phyloP scores from a whole-genome alignment of 1,139 yeast species.

The Candida glucosophila region DNA sequence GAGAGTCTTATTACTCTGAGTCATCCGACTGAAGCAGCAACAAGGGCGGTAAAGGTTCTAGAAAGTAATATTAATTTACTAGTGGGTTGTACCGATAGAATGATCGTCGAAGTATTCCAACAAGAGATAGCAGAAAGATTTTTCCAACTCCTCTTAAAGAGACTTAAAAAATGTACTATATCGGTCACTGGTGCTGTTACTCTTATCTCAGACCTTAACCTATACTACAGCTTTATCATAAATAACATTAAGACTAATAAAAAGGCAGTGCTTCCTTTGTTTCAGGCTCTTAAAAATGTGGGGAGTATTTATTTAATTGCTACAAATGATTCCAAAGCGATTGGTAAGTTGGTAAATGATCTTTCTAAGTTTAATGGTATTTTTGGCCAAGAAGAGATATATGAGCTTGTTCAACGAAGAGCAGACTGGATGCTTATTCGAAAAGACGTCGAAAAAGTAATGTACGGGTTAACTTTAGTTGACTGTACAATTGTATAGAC shows the following conservation, averaged over 20 bases:
- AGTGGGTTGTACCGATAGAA: slow-evolving; percentile 78
- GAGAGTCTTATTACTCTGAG: slow-evolving; percentile 8
- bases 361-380: slow-evolving; percentile 82
- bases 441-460: slow-evolving; percentile 82
- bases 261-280: slow-evolving; percentile 63
- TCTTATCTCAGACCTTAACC: slow-evolving; percentile 66
- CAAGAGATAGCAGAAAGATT: slow-evolving; percentile 90
- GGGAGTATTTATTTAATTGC: slow-evolving; percentile 78
- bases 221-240: slow-evolving; percentile 63
- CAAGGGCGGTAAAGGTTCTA: slow-evolving; percentile 50
- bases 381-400: slow-evolving; percentile 85
- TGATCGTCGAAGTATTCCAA: slow-evolving; percentile 84
- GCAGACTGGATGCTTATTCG: slow-evolving; percentile 77
- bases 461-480: slow-evolving; percentile 78
- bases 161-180: slow-evolving; percentile 57
- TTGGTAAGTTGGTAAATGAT: slow-evolving; percentile 80
- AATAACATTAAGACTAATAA: slow-evolving; percentile 50
- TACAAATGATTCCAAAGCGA: slow-evolving; percentile 67
- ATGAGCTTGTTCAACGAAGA: slow-evolving; percentile 83
- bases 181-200: slow-evolving; percentile 79
- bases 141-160: slow-evolving; percentile 67
- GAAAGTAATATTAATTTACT: slow-evolving; percentile 69
- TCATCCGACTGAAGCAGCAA: slow-evolving; percentile 70
- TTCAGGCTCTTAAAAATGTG: slow-evolving; percentile 73
- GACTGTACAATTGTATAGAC: slow-evolving; percentile 40